Conservation (phyloP, 1,284 basidiomycete species). For the Xerocomus minutiporus region DNA sequence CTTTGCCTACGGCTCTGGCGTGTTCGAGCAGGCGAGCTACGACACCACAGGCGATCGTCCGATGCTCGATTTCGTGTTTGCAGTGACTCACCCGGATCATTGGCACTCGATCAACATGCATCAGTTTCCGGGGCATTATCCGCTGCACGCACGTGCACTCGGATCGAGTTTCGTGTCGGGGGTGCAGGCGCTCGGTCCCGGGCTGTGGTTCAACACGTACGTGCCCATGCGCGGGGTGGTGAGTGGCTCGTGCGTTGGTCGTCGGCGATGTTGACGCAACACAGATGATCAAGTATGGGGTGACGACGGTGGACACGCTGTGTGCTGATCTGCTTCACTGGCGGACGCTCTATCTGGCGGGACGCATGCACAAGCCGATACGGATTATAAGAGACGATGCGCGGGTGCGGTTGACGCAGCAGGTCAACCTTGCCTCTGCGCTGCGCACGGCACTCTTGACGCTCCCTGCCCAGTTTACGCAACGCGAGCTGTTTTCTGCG, state of each 20-base stretch:
- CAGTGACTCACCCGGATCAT: slow-evolving; percentile 85
- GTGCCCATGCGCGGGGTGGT: slow-evolving; percentile 81
- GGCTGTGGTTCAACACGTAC: slow-evolving; percentile 93
- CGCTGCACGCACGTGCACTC: slow-evolving; percentile 74
- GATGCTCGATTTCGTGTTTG: slow-evolving; percentile 95
- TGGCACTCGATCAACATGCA: slow-evolving; percentile 96
- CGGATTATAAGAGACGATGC: slow-evolving; percentile 86
- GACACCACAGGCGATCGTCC: slow-evolving; percentile 40
- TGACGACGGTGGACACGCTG: slow-evolving; percentile 87
- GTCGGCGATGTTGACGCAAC: not conserved
- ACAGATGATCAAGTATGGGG: slow-evolving; percentile 96
- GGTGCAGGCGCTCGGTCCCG: slow-evolving; percentile 79
- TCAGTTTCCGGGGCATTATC: slow-evolving; percentile 88
- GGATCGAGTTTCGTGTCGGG: slow-evolving; percentile 75
- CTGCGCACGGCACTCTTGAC: slow-evolving; percentile 78
- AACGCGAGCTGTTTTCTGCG: slow-evolving; percentile 78
- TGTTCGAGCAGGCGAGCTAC: slow-evolving; percentile 85
- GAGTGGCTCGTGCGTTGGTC: slow-evolving; percentile 34
- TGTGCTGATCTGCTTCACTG: slow-evolving; percentile 90
- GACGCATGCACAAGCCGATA: slow-evolving; percentile 95
- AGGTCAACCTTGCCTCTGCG: slow-evolving; percentile 89
- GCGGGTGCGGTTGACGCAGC: slow-evolving; percentile 85
- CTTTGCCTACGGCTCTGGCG: slow-evolving; percentile 92
- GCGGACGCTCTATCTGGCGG: slow-evolving; percentile 90
- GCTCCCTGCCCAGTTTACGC: slow-evolving; percentile 69